Evolutionary conservation across 2,329 filamentous ascomycete species (phyloP).

Genomic region (Ophiosphaerella korrae): DNA sequence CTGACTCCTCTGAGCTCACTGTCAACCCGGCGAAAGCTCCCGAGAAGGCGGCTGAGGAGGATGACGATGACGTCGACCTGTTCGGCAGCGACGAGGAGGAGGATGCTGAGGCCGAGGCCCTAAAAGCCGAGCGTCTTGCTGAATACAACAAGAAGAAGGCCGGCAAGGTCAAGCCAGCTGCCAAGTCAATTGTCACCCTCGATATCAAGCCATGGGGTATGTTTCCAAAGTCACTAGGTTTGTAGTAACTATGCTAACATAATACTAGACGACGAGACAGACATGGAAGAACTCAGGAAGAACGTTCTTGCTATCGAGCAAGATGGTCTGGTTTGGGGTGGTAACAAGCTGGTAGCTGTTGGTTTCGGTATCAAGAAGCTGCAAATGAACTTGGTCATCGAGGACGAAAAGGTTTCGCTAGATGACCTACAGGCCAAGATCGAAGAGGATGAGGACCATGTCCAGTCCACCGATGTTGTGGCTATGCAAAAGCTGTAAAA

Average conservation of each 20-base stretch:
- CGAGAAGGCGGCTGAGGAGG: constrained; percentile 63
- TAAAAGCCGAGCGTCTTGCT: constrained; percentile 87
- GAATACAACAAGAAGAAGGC: constrained; percentile 99
- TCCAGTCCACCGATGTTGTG: constrained; percentile 94
- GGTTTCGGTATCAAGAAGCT: constrained; percentile 99
- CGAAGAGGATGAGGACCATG: constrained; percentile 85
- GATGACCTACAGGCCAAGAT: constrained; percentile 89
- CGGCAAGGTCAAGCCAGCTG: constrained; percentile 84
- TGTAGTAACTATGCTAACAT: constrained; percentile 22
- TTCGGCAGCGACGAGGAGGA: constrained; percentile 89
- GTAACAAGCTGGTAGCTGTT: constrained; percentile 83
- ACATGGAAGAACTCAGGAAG: constrained; percentile 81
- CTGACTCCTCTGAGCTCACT: constrained; percentile 76
- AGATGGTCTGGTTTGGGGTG: constrained; percentile 97
- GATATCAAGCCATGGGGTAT: constrained; percentile 99
- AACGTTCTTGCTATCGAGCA: constrained; percentile 82
- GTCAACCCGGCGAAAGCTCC: constrained; percentile 86
- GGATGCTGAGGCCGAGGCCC: constrained; percentile 73
- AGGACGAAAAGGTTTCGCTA: constrained; percentile 93
- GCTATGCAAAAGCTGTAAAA: constrained; percentile 52
- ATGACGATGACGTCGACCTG: constrained; percentile 80
- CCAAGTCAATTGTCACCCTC: constrained; percentile 94
- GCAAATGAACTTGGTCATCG: constrained; percentile 96
- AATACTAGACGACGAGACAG: constrained; percentile 80
- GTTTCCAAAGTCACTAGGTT: constrained; percentile 42